phyloP scores from a whole-genome alignment of 2,329 filamentous ascomycete species.

The Tolypocladium ophioglossoides region DNA sequence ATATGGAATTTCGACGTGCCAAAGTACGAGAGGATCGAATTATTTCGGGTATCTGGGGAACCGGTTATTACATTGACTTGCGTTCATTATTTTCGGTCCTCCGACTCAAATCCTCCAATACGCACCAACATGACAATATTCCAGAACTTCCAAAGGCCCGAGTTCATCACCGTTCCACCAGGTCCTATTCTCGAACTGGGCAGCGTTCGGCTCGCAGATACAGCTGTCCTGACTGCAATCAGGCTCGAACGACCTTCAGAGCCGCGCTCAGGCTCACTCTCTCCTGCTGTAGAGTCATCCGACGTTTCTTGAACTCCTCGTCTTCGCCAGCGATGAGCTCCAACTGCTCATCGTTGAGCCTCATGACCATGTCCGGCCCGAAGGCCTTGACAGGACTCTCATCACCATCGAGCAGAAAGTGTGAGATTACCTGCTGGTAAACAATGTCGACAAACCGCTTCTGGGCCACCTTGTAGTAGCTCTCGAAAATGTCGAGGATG shows the following conservation, averaged over 20 bases:
- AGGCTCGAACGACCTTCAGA: slow-evolving; percentile 11
- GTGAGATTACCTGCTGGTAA: slow-evolving; percentile 44
- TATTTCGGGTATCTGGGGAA: too few species aligned
- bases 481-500: slow-evolving; percentile 48
- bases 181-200: too few species aligned
- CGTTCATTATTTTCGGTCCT: too few species aligned
- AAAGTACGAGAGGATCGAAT: too few species aligned
- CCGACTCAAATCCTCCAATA: too few species aligned
- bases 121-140: too few species aligned
- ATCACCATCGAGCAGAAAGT: slow-evolving; percentile 39
- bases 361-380: slow-evolving; percentile 36
- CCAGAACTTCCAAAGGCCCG: too few species aligned
- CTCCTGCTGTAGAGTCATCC: slow-evolving; percentile 33
- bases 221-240: not conserved
- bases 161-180: too few species aligned
- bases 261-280: slow-evolving; percentile 32
- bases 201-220: too few species aligned
- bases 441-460: slow-evolving; percentile 55
- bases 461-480: slow-evolving; percentile 51
- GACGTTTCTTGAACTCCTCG: slow-evolving; percentile 22
- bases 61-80: too few species aligned
- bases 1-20: too few species aligned
- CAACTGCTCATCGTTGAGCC: slow-evolving; percentile 36
- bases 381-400: slow-evolving; percentile 43
- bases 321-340: slow-evolving; percentile 50